Evolutionary conservation across 495 filamentous ascomycete species (phyloP).

Genomic region (Patellaria atrata): DNA sequence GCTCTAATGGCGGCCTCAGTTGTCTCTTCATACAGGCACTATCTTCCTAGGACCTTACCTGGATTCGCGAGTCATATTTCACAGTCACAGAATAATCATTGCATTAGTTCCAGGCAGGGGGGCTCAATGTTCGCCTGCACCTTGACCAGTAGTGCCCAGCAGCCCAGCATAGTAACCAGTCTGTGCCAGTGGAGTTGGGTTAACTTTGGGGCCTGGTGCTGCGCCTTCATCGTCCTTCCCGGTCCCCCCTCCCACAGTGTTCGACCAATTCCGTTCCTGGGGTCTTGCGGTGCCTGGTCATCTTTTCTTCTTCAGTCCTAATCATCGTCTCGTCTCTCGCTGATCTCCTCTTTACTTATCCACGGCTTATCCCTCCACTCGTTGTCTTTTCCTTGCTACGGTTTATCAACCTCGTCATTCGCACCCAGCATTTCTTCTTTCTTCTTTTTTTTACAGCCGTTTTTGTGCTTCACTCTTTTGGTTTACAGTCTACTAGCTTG

Average conservation of each 20-base stretch:
- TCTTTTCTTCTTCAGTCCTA: constrained; percentile 24
- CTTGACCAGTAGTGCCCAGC: too few relatives aligned
- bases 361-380: constrained; percentile 20
- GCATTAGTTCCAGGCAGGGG: constrained; percentile 19
- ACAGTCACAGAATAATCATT: constrained; percentile 19
- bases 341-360: constrained; percentile 23
- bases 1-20: constrained; percentile 15
- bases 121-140: too few relatives aligned
- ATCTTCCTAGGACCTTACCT: too few relatives aligned
- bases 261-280: constrained; percentile 22
- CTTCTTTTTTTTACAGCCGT: constrained; percentile 11
- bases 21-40: too few relatives aligned
- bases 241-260: constrained; percentile 18
- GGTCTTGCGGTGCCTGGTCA: constrained; percentile 18
- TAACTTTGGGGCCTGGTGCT: constrained; percentile 15
- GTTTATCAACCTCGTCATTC: constrained; percentile 22
- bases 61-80: constrained; percentile 20
- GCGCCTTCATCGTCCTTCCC: constrained; percentile 19
- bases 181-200: constrained; percentile 14
- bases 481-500: constrained; percentile 14
- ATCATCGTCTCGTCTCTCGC: constrained; percentile 23
- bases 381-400: constrained; percentile 19
- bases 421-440: too few relatives aligned
- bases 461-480: constrained; percentile 16
- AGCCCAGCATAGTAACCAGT: too few relatives aligned